These are phyloP conservation scores for Didymella sp. DNA, from an alignment of 2,329 filamentous ascomycete species.

Conservation along the genomic window DNA sequence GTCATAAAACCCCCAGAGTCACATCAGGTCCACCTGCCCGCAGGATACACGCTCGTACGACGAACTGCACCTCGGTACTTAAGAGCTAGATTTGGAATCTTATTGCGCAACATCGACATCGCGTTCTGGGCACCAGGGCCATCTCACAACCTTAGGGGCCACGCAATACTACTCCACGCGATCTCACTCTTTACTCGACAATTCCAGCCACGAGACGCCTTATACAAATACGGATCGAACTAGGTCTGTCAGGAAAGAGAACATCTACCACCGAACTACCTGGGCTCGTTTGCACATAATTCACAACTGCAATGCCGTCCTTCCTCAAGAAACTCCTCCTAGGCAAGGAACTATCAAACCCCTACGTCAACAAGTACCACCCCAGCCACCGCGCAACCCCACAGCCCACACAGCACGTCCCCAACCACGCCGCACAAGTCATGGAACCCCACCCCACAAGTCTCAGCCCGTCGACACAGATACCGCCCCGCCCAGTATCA, in stretches of 20 bases:
- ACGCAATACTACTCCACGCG: not conserved
- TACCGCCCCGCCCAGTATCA: not conserved
- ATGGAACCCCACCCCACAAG: not conserved
- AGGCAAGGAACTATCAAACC: constrained; percentile 12
- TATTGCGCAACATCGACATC: not conserved
- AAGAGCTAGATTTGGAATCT: not conserved
- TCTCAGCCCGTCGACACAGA: not conserved
- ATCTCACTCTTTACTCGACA: not conserved
- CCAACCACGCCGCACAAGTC: not conserved
- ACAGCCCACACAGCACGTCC: not conserved
- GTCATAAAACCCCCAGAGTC: not conserved
- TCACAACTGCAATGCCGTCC: constrained; percentile 6
- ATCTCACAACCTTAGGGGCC: not conserved
- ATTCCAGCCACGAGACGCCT: not conserved
- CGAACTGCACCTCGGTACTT: not conserved
- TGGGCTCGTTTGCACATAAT: not conserved
- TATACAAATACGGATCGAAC: not conserved
- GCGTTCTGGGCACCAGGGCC: not conserved
- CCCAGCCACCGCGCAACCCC: constrained; percentile 12
- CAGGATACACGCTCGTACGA: not conserved
- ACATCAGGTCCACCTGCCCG: not conserved
- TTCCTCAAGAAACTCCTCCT: constrained; percentile 11
- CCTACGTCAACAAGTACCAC: constrained; percentile 10
- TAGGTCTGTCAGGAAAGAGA: not conserved
- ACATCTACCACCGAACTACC: not conserved